Evolutionary conservation across 306 rosid genomes (phyloP).

Genomic region (Spatholobus suberectus): DNA sequence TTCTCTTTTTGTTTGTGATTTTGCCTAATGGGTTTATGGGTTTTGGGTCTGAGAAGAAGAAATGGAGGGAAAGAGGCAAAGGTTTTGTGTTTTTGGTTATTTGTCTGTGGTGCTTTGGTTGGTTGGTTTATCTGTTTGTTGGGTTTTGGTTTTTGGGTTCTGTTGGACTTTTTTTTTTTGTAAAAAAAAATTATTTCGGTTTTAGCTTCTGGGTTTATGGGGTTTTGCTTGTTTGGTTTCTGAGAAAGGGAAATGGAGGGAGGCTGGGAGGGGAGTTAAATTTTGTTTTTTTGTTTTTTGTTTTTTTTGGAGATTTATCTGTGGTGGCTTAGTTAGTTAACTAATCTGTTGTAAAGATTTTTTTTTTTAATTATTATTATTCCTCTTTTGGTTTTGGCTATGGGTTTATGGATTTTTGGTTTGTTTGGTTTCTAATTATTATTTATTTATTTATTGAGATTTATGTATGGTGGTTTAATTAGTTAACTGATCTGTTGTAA

Average conservation of each 20-base stretch:
- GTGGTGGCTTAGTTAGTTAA: not conserved
- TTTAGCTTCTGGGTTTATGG: not conserved
- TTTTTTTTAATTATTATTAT: too few species aligned
- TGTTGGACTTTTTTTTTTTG: not conserved
- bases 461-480: not conserved
- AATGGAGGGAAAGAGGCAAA: not conserved
- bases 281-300: not conserved
- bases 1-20: not conserved
- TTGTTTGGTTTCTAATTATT: not conserved
- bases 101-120: not conserved
- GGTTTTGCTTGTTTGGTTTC: not conserved
- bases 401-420: not conserved
- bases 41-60: not conserved
- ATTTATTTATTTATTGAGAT: too few species aligned
- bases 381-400: not conserved
- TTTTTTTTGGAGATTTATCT: not conserved
- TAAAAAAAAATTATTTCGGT: not conserved
- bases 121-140: not conserved
- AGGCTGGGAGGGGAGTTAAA: not conserved
- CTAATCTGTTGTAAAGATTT: not conserved
- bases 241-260: not conserved
- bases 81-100: not conserved
- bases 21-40: not conserved
- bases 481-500: not conserved
- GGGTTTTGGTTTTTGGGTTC: not conserved